Evolutionary conservation across 441 rosid genomes (phyloP), one percentile per base, ranked within the genome.

Genomic region (Eruca vesicaria): DNA sequence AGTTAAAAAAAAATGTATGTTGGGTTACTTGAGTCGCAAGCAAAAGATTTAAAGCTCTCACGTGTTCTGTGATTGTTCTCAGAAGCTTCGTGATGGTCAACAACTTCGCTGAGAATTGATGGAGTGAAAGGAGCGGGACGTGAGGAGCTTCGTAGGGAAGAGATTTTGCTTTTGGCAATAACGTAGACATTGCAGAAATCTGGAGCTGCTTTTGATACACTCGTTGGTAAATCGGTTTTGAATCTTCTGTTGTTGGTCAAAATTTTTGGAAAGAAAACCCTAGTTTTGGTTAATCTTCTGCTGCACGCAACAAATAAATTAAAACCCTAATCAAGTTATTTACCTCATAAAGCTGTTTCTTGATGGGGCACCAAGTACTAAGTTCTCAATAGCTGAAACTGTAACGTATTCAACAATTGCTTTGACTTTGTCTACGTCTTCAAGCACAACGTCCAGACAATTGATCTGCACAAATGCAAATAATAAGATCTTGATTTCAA

Each of bases 161-260:
- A 87, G 19, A 90, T 65, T 83, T 87, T 95, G 61, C 92, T 91
- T 86, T 93, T 93, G 67, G 90, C 82, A 75, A 93, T 79, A 58
- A 93, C 88, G 74, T 85, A 95, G 18, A 93, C 92, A 6, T 66
- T 90, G 81, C 99, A 95, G 84, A 95, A 95, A 73, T 91, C 99
- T 8, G 99, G 98, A 64, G 98, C 90, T 20, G 77, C 79, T 74
- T 88, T 96, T 9, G 89, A 81, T 2, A 90, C 90, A 72, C 77
- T 57, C 78, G 83, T 83, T 9, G 97, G 91, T 58, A 87, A 68
- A 71, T 88, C 93, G 8, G 90, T 60, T 87, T 82, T 96, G 82
- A 93, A 91, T 81, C 84, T 80, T 80, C 97, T 93, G 86, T 50
- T 48, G 14, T 14, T 7, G 55, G 35, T 45, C 28, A 63, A 63